phyloP scores from a whole-genome alignment of 2,329 filamentous ascomycete species.

The Lasiodiplodia gonubiensis region DNA sequence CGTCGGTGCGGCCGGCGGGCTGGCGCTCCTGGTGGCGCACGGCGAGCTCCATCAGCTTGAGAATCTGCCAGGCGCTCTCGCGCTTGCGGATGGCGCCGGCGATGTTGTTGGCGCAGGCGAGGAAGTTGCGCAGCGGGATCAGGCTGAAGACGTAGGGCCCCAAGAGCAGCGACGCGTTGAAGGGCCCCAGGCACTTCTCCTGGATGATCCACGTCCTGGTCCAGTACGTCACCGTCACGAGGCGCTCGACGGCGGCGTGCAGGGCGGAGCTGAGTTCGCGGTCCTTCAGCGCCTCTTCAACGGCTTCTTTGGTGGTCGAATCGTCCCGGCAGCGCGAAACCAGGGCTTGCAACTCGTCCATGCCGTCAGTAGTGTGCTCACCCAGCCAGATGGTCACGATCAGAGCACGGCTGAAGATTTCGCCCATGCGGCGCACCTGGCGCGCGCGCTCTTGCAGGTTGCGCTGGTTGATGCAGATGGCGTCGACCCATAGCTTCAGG shows the following conservation, averaged over 20 bases:
- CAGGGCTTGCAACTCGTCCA: background rate
- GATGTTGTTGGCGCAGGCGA: background rate
- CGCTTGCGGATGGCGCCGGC: background rate
- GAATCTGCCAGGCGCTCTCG: background rate
- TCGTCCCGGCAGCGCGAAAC: slow-evolving; percentile 1
- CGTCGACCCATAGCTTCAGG: slow-evolving; percentile 8
- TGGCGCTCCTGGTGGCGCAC: slow-evolving; percentile 1
- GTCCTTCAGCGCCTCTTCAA: background rate
- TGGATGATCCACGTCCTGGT: slow-evolving; percentile 16
- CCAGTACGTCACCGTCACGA: slow-evolving; percentile 5
- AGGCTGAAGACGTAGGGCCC: slow-evolving; percentile 13
- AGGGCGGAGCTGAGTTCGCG: background rate
- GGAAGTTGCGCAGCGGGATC: slow-evolving; percentile 13
- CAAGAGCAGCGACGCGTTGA: slow-evolving; percentile 6
- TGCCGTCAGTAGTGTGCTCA: background rate
- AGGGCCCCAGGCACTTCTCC: slow-evolving; percentile 1
- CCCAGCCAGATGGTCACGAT: slow-evolving; percentile 24
- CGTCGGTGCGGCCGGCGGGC: background rate
- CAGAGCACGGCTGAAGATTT: slow-evolving; percentile 7
- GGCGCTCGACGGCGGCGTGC: background rate
- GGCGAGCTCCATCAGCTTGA: slow-evolving; percentile 5
- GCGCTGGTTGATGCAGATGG: slow-evolving; percentile 21
- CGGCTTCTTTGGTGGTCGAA: background rate
- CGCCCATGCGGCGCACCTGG: slow-evolving; percentile 20
- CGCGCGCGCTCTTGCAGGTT: slow-evolving; percentile 2